Conservation (phyloP, 495 filamentous ascomycete genomes). For the Terfezia boudieri region DNA sequence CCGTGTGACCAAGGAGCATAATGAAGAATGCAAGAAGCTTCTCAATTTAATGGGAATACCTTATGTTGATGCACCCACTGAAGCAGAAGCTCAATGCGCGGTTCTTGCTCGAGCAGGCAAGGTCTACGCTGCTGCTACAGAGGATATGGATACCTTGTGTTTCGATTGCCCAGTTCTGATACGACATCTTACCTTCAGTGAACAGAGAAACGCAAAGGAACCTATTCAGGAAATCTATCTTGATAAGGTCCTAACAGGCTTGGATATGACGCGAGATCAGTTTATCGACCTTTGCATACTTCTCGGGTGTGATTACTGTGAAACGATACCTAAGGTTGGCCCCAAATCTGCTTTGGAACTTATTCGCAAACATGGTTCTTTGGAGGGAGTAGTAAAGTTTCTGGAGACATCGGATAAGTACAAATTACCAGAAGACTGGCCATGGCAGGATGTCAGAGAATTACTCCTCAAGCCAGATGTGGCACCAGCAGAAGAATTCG, state of each 20-base stretch:
- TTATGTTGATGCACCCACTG: slow-evolving; percentile 83
- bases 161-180: slow-evolving; percentile 82
- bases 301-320: slow-evolving; percentile 92
- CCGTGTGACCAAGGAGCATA: slow-evolving; percentile 87
- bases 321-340: slow-evolving; percentile 83
- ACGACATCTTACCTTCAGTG: slow-evolving; percentile 83
- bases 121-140: slow-evolving; percentile 86
- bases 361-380: slow-evolving; percentile 66
- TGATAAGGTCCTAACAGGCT: slow-evolving; percentile 57
- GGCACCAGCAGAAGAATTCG: slow-evolving; percentile 64
- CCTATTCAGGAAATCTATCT: slow-evolving; percentile 90
- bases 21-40: slow-evolving; percentile 74
- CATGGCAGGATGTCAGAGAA: slow-evolving; percentile 70
- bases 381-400: slow-evolving; percentile 65
- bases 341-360: slow-evolving; percentile 76
- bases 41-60: slow-evolving; percentile 89
- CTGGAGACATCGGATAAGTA: slow-evolving; percentile 62
- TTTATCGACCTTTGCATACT: slow-evolving; percentile 97
- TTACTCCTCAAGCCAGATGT: slow-evolving; percentile 84
- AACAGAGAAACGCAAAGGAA: slow-evolving; percentile 62
- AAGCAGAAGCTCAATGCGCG: slow-evolving; percentile 93
- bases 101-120: slow-evolving; percentile 76
- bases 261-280: slow-evolving; percentile 69
- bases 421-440: slow-evolving; percentile 77
- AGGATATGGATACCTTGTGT: slow-evolving; percentile 98